Conservation (phyloP, 2,329 filamentous ascomycete species). For the Tolypocladium paradoxum region DNA sequence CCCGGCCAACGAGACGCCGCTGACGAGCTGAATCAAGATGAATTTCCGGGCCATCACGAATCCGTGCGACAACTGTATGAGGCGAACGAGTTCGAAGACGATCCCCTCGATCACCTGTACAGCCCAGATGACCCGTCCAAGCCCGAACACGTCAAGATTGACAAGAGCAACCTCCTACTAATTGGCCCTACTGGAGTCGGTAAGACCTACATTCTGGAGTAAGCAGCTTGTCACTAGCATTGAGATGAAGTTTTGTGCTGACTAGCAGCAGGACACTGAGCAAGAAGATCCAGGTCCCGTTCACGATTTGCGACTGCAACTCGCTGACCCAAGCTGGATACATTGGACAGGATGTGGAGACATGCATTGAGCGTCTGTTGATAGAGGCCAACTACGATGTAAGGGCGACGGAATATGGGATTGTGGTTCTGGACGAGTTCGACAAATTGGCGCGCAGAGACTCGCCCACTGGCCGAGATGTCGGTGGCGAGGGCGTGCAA, state of each 20-base stretch:
- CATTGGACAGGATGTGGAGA: conserved; percentile 95
- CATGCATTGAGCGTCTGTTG: conserved; percentile 81
- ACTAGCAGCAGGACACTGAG: conserved; percentile 63
- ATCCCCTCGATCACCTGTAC: conserved; percentile 32
- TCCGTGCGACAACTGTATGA: conserved; percentile 32
- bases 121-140: conserved; percentile 33
- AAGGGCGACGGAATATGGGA: conserved; percentile 74
- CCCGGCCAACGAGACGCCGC: neutral
- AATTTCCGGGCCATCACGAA: conserved; percentile 42
- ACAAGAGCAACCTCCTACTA: conserved; percentile 90
- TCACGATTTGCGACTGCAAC: conserved; percentile 92
- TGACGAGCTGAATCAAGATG: conserved; percentile 34
- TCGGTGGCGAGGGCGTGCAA: conserved; percentile 92
- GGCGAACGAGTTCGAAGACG: conserved; percentile 16
- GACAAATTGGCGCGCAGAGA: conserved; percentile 93
- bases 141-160: conserved; percentile 56
- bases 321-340: conserved; percentile 95
- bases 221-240: conserved; percentile 12
- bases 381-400: conserved; percentile 87
- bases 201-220: conserved; percentile 86
- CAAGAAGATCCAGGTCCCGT: conserved; percentile 86
- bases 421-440: conserved; percentile 92
- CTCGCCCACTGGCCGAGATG: conserved; percentile 81
- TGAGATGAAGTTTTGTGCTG: conserved; percentile 5
- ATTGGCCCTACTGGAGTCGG: conserved; percentile 90